A percentile compares a stretch with the other conserved stretches of the same genome.
These are phyloP conservation scores for Penicillium alfredii DNA, from an alignment of 495 filamentous ascomycete species.

Conservation along the genomic window DNA sequence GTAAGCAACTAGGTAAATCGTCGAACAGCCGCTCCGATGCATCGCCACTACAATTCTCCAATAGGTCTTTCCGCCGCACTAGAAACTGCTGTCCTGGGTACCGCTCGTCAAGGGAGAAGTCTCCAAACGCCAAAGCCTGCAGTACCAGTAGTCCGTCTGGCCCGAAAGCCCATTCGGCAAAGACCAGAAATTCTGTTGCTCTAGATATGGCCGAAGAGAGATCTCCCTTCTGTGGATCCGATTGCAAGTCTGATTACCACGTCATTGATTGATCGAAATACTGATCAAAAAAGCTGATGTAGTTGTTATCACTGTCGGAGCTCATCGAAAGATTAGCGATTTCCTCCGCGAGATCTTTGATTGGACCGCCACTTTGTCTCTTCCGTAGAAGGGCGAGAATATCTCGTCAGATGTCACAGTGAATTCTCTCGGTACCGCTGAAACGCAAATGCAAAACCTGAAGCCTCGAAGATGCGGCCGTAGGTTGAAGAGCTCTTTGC, in stretches of 20 bases:
- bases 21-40: not conserved
- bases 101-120: conserved; percentile 8
- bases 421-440: not conserved
- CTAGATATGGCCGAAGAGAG: not conserved
- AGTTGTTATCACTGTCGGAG: too few relatives aligned
- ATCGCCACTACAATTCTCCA: not conserved
- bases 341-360: too few relatives aligned
- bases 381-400: too few relatives aligned
- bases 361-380: too few relatives aligned
- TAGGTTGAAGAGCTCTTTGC: not conserved
- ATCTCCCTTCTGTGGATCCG: too few relatives aligned
- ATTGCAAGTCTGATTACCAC: too few relatives aligned
- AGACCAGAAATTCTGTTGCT: conserved; percentile 4
- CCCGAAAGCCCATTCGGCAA: conserved; percentile 15
- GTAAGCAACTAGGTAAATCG: not conserved
- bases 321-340: too few relatives aligned
- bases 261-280: too few relatives aligned
- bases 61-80: not conserved
- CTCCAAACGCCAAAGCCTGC: conserved; percentile 9
- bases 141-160: conserved; percentile 6
- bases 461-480: not conserved
- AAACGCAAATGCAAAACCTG: not conserved
- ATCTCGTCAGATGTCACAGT: not conserved
- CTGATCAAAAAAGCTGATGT: too few relatives aligned
- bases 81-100: conserved; percentile 10